A percentile compares a stretch with the other conserved stretches of the same genome.
phyloP scores from a whole-genome alignment of 148 eudicot genomes.

The Nepenthes gracilis region DNA sequence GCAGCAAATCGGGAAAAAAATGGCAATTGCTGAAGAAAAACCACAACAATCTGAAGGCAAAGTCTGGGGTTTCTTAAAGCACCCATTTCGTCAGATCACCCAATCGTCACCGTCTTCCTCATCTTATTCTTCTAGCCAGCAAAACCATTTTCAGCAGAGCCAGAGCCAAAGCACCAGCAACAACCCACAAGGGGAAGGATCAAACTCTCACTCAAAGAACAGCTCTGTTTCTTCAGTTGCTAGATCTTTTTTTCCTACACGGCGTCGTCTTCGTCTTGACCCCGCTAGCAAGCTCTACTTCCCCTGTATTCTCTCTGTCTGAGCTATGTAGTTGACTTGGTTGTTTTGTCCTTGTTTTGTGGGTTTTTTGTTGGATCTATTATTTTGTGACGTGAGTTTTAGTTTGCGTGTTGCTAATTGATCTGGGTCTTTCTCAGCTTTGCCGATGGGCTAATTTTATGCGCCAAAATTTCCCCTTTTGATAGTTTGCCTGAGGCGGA shows the following conservation, averaged over 20 bases:
- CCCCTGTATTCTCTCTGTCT: slow-evolving; percentile 45
- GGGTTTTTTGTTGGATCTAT: slow-evolving; percentile 3
- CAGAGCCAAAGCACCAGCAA: slow-evolving; percentile 2
- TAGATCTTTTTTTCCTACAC: slow-evolving; percentile 65
- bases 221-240: slow-evolving; percentile 70
- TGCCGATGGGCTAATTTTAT: neutral
- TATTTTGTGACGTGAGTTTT: slow-evolving; percentile 14
- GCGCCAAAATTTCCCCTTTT: neutral
- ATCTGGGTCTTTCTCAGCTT: slow-evolving; percentile 8
- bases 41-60: slow-evolving; percentile 35
- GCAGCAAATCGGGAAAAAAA: slow-evolving; percentile 1
- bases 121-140: slow-evolving; percentile 7
- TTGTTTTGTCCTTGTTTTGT: slow-evolving; percentile 1
- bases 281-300: slow-evolving; percentile 78
- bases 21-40: slow-evolving; percentile 44
- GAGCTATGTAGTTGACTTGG: slow-evolving; percentile 1
- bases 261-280: slow-evolving; percentile 87
- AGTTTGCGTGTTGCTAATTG: slow-evolving; percentile 4
- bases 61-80: slow-evolving; percentile 52
- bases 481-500: neutral
- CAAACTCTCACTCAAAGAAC: slow-evolving; percentile 19
- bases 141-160: slow-evolving; percentile 5
- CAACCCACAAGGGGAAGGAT: slow-evolving; percentile 24
- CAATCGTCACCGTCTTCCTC: slow-evolving; percentile 15
- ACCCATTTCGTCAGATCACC: slow-evolving; percentile 35